Conservation (phyloP, 306 rosid genomes). For the Betula pendula region DNA sequence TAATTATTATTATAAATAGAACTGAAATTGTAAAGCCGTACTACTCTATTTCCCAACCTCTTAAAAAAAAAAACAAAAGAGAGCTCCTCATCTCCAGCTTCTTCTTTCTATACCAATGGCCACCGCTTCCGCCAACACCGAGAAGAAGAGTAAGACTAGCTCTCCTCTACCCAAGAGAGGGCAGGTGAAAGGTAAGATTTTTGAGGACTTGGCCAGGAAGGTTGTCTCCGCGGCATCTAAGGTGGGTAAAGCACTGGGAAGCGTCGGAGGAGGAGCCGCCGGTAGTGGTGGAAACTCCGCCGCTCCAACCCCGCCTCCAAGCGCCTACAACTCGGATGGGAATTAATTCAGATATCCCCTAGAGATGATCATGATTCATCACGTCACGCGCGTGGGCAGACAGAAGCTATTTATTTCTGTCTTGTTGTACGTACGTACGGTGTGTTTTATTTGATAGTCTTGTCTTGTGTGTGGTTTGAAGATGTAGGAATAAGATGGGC, state of each 20-base stretch:
- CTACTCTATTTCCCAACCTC: too few relatives aligned
- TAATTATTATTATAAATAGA: too few relatives aligned
- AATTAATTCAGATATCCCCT: constrained; percentile 8
- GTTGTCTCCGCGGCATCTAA: constrained; percentile 23
- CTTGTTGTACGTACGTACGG: neutral
- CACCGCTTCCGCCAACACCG: neutral
- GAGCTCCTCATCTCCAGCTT: neutral
- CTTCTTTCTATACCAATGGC: constrained; percentile 20
- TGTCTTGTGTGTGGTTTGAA: neutral
- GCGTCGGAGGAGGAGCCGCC: neutral
- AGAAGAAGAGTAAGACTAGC: constrained; percentile 2
- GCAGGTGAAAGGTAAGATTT: constrained; percentile 33
- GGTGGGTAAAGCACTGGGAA: constrained; percentile 2
- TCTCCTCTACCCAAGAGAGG: constrained; percentile 33
- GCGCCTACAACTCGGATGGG: constrained; percentile 27
- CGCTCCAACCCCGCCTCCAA: constrained; percentile 34
- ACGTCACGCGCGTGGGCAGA: too few relatives aligned
- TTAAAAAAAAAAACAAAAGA: too few relatives aligned
- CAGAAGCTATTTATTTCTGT: neutral
- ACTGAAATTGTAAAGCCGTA: too few relatives aligned
- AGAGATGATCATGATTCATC: too few relatives aligned
- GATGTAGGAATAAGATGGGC: neutral
- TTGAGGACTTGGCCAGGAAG: constrained; percentile 28
- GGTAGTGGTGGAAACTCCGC: constrained; percentile 22
- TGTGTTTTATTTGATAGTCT: too few relatives aligned